Conservation (phyloP, 2,329 filamentous ascomycete genomes). For the Cordyceps javanica region DNA sequence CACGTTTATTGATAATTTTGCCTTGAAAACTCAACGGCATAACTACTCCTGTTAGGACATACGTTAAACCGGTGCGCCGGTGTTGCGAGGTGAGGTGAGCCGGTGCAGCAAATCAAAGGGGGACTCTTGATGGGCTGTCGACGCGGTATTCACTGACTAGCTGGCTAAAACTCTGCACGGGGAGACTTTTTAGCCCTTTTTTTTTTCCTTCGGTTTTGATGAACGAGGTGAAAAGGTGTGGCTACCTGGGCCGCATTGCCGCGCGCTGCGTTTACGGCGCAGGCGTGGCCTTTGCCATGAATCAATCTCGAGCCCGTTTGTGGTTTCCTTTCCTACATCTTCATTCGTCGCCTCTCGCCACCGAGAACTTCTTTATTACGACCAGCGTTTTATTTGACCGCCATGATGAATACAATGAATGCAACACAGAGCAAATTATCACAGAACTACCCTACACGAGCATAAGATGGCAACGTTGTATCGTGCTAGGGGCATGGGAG, state of each 20-base stretch:
- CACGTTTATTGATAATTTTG: constrained; percentile 11
- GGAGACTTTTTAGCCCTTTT: not conserved
- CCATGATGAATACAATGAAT: constrained; percentile 12
- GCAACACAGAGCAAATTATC: constrained; percentile 14
- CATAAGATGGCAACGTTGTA: constrained; percentile 7
- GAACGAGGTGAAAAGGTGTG: not conserved
- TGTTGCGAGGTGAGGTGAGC: not conserved
- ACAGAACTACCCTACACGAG: constrained; percentile 8
- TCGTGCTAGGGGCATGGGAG: constrained; percentile 6
- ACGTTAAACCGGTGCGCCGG: constrained; percentile 8
- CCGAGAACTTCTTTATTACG: not conserved
- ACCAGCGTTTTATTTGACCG: constrained; percentile 5
- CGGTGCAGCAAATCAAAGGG: not conserved
- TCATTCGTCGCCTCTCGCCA: not conserved
- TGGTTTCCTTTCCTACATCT: not conserved
- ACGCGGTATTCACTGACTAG: not conserved
- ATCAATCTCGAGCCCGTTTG: not conserved
- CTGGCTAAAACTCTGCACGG: not conserved
- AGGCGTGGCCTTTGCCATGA: not conserved
- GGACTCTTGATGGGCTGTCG: not conserved
- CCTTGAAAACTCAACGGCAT: constrained; percentile 1
- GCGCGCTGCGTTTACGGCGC: too few species aligned
- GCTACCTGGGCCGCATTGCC: not conserved
- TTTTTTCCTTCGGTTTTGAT: not conserved
- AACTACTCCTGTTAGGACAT: constrained; percentile 2